Conservation (phyloP, 441 rosid genomes). For the Dalechampia spathulata region DNA sequence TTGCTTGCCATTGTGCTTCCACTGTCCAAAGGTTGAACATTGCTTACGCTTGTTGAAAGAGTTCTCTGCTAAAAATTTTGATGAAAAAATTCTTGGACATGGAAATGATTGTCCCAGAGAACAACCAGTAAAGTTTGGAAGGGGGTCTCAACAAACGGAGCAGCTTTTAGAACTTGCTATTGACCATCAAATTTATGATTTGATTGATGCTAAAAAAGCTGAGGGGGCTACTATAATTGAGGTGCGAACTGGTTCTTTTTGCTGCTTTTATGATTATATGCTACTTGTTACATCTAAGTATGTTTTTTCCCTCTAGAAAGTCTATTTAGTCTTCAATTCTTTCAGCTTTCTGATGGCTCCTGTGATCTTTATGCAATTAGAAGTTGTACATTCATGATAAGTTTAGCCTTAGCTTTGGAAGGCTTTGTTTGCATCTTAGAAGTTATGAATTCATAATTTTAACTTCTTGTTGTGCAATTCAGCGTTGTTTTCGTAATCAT, state of each 20-base stretch:
- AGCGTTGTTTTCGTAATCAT: background rate
- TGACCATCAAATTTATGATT: conserved; percentile 86
- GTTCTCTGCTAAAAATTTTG: conserved; percentile 41
- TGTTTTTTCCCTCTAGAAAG: background rate
- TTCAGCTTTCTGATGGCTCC: conserved; percentile 1
- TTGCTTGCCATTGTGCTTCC: conserved; percentile 16
- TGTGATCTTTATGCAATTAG: background rate
- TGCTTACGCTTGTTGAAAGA: conserved; percentile 64
- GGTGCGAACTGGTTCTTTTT: conserved; percentile 34
- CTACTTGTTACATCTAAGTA: conserved; percentile 1
- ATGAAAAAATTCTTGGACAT: conserved; percentile 27
- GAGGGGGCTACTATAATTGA: conserved; percentile 65
- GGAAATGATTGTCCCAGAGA: conserved; percentile 34
- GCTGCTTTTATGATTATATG: conserved; percentile 4
- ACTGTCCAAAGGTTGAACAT: conserved; percentile 55
- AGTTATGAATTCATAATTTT: background rate
- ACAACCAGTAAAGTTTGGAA: conserved; percentile 53
- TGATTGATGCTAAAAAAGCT: conserved; percentile 77
- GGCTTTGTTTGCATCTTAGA: background rate
- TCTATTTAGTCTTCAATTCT: background rate
- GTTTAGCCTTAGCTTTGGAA: background rate
- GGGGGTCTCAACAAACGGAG: conserved; percentile 50
- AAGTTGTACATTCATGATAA: background rate
- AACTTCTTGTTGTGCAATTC: background rate
- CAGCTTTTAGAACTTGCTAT: conserved; percentile 81